Conservation (phyloP, 2,329 filamentous ascomycete species). For the Cladosporium sp. region DNA sequence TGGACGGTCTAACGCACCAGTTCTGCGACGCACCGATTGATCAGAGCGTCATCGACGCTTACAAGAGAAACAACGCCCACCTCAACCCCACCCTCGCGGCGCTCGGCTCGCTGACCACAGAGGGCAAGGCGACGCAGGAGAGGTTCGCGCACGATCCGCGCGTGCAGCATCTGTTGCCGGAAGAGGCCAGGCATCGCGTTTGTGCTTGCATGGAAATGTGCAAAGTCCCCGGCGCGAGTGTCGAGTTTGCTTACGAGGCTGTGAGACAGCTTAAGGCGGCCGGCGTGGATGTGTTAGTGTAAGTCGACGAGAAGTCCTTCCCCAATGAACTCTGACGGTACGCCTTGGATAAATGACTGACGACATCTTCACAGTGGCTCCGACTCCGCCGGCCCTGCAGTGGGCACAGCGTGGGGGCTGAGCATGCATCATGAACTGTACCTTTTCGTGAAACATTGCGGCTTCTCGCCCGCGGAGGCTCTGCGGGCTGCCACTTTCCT, state of each 20-base stretch:
- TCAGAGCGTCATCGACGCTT: conserved; percentile 37
- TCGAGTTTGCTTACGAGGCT: conserved; percentile 40
- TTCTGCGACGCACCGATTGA: conserved; percentile 39
- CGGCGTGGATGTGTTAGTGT: conserved; percentile 41
- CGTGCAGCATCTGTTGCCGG: conserved; percentile 30
- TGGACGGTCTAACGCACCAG: conserved; percentile 43
- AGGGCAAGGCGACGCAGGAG: conserved; percentile 37
- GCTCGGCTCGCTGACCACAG: conserved; percentile 38
- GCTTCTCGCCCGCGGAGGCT: conserved; percentile 41
- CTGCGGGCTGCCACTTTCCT: conserved; percentile 38
- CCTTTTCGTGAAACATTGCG: conserved; percentile 39
- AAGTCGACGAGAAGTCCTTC: conserved; percentile 14
- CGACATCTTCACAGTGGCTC: conserved; percentile 32
- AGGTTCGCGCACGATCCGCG: conserved; percentile 39
- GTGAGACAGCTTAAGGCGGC: conserved; percentile 37
- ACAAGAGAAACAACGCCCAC: conserved; percentile 40
- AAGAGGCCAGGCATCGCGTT: conserved; percentile 33
- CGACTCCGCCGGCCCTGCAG: conserved; percentile 40
- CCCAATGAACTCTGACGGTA: too few species aligned
- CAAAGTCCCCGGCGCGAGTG: conserved; percentile 28
- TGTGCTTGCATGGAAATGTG: conserved; percentile 40
- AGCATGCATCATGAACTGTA: conserved; percentile 40
- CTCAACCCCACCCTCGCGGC: conserved; percentile 41
- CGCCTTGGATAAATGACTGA: too few species aligned
- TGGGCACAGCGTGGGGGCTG: conserved; percentile 43